These are phyloP conservation scores for Rhizopogon salebrosus DNA, from an alignment of 768 basidiomycete species.

Conservation along the genomic window DNA sequence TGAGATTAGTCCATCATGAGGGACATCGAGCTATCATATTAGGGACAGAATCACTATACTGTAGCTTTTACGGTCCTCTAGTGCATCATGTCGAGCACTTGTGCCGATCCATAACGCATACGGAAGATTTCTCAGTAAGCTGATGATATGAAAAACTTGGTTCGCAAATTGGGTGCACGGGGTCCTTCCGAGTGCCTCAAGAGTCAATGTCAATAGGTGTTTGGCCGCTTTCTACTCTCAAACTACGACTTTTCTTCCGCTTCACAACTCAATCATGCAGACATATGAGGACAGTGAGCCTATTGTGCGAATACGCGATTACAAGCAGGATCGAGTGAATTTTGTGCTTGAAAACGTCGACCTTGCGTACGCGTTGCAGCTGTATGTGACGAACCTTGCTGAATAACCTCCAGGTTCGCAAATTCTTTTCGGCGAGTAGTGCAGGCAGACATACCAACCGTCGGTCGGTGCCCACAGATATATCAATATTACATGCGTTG, in stretches of 20 bases:
- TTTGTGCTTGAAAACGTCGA: constrained; percentile 96
- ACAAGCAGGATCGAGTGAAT: constrained; percentile 81
- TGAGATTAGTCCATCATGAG: not conserved
- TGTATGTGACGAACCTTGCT: constrained; percentile 5
- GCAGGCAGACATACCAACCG: constrained; percentile 95
- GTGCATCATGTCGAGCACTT: not conserved
- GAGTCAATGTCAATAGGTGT: not conserved
- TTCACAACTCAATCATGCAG: constrained; percentile 23
- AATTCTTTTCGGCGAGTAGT: constrained; percentile 92
- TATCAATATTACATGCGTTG: constrained; percentile 2
- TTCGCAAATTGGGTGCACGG: constrained; percentile 18
- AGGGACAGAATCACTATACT: not conserved
- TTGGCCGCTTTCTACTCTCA: not conserved
- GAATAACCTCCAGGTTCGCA: constrained; percentile 61
- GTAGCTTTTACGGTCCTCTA: not conserved
- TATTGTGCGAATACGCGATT: constrained; percentile 75
- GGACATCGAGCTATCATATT: not conserved
- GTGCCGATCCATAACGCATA: not conserved
- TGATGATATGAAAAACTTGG: no score
- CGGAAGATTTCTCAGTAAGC: not conserved
- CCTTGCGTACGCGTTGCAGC: constrained; percentile 63
- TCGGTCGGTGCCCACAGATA: constrained; percentile 53
- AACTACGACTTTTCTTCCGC: not conserved
- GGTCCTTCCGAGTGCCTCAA: constrained; percentile 11
- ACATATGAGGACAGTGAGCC: constrained; percentile 45